These are phyloP conservation scores for Leccinum truebloodii DNA, from an alignment of 768 basidiomycete genomes.

Conservation along the genomic window DNA sequence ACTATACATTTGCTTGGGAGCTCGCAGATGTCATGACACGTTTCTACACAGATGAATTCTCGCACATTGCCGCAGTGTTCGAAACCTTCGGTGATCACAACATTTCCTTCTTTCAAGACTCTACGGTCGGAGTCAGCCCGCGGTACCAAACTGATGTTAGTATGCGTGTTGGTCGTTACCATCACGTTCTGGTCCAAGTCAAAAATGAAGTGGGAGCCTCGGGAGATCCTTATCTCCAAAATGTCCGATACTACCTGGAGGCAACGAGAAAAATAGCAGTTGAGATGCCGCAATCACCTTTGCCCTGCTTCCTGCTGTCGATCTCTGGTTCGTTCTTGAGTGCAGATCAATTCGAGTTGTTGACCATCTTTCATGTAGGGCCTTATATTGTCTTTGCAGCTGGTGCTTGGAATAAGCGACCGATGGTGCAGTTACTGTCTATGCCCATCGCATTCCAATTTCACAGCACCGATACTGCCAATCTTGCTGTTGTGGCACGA, in stretches of 20 bases:
- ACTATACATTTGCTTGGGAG: neutral
- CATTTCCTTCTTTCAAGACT: no score
- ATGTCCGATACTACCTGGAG: conserved; percentile 23
- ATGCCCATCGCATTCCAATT: conserved; percentile 17
- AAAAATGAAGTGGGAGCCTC: conserved; percentile 25
- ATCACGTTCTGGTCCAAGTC: conserved; percentile 14
- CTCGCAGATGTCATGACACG: neutral
- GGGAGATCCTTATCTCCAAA: conserved; percentile 29
- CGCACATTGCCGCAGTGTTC: no score
- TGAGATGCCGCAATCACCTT: neutral
- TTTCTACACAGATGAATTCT: no score
- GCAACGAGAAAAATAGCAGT: conserved; percentile 10
- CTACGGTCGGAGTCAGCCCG: no score
- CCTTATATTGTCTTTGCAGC: conserved; percentile 31
- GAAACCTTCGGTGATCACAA: no score
- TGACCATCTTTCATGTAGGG: conserved; percentile 14
- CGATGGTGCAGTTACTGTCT: conserved; percentile 5
- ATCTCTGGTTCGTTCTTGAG: neutral
- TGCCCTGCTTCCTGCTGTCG: no score
- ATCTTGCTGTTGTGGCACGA: neutral
- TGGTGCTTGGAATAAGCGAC: conserved; percentile 25
- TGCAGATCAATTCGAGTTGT: neutral
- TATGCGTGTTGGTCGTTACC: neutral
- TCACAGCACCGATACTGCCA: conserved; percentile 10
- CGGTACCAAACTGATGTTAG: neutral